phyloP scores from a whole-genome alignment of 129 eudicot species.

The Calendula officinalis region DNA sequence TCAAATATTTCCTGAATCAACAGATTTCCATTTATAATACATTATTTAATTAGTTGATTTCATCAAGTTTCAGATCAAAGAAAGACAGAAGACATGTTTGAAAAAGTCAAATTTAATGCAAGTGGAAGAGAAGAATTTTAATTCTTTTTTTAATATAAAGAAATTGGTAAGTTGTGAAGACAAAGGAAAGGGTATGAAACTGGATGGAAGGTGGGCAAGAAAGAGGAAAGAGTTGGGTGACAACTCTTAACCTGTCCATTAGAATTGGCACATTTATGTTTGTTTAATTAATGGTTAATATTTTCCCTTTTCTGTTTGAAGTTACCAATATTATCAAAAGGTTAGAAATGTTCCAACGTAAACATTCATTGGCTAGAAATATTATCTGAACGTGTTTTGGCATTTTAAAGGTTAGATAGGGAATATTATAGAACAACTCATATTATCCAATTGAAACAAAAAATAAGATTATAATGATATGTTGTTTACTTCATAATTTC shows the following conservation, averaged over 20 bases:
- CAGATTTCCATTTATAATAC: neutral
- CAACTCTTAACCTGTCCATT: slow-evolving; percentile 14
- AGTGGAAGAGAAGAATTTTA: slow-evolving; percentile 7
- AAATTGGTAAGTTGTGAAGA: neutral
- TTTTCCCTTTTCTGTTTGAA: neutral
- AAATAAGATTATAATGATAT: no score
- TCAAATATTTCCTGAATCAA: neutral
- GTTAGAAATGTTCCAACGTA: no score
- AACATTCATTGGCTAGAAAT: no score
- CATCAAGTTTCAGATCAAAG: slow-evolving; percentile 5
- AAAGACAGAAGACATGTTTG: neutral
- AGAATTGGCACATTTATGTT: neutral
- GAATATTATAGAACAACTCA: no score
- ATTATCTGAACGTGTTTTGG: no score
- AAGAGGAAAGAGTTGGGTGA: slow-evolving; percentile 12
- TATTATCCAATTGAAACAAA: no score
- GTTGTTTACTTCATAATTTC: no score
- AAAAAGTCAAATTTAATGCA: slow-evolving; percentile 20
- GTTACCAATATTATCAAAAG: slow-evolving; percentile 1
- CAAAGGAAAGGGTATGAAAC: slow-evolving; percentile 9
- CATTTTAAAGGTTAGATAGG: no score
- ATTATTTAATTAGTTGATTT: neutral
- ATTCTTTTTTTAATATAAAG: no score
- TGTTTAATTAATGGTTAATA: neutral
- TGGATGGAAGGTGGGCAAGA: slow-evolving; percentile 16